Percentiles rank a stretch among this genome's conserved stretches.
Evolutionary conservation across 805 yeast genomes (phyloP).

Genomic region (Saccharomycopsis javanensis): DNA sequence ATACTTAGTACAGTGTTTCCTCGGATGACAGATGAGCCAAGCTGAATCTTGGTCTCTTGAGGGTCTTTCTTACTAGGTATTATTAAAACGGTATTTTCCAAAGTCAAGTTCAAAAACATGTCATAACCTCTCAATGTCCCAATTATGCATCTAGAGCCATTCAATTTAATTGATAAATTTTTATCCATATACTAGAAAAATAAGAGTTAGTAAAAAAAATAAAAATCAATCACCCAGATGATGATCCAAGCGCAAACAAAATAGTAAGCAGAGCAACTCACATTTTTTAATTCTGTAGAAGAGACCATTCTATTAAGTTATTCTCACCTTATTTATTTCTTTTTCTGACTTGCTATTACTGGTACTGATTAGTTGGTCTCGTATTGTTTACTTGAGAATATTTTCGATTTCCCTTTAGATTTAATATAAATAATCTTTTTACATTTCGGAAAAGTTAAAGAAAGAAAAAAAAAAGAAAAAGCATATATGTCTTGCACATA

Average conservation of each 20-base stretch:
- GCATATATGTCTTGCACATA: background rate
- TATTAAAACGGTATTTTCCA: constrained; percentile 24
- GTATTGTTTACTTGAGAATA: too few species aligned
- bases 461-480: background rate
- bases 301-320: constrained; percentile 46
- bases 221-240: background rate
- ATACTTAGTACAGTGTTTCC: constrained; percentile 72
- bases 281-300: constrained; percentile 52
- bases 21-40: constrained; percentile 66
- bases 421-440: too few species aligned
- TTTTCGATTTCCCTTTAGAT: too few species aligned
- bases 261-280: constrained; percentile 29
- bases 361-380: too few species aligned
- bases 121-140: constrained; percentile 85
- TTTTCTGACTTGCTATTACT: background rate
- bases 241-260: too few species aligned
- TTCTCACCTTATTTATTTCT: background rate
- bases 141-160: constrained; percentile 67
- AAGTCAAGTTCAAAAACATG: constrained; percentile 33
- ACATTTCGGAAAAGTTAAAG: too few species aligned
- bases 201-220: background rate
- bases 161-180: constrained; percentile 60
- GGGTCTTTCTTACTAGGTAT: background rate
- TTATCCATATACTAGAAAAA: constrained; percentile 60
- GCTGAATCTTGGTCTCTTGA: constrained; percentile 47